phyloP scores from a whole-genome alignment of 2,329 filamentous ascomycete species.

The Rutstroemia sp. region DNA sequence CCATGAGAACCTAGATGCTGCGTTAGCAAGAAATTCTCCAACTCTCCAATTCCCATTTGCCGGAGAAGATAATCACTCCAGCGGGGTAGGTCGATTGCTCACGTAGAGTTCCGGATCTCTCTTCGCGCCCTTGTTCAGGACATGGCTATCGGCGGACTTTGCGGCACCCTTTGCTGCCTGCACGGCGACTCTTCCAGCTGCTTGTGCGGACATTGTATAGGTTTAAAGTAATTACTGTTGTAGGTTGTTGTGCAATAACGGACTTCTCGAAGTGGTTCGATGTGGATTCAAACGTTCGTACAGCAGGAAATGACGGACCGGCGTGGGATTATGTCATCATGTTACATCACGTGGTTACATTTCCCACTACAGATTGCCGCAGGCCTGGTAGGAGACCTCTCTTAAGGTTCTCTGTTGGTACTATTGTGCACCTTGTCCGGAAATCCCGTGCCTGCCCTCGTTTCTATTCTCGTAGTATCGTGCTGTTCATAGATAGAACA shows the following conservation, averaged over 20 bases:
- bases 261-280: slow-evolving; percentile 13
- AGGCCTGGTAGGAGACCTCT: too few relatives aligned
- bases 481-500: too few relatives aligned
- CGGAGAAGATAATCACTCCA: neutral
- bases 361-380: too few relatives aligned
- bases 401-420: too few relatives aligned
- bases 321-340: neutral
- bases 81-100: slow-evolving; percentile 32
- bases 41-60: neutral
- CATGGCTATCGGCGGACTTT: slow-evolving; percentile 38
- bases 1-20: slow-evolving; percentile 66
- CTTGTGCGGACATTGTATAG: slow-evolving; percentile 27
- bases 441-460: too few relatives aligned
- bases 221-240: slow-evolving; percentile 8
- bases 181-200: slow-evolving; percentile 28
- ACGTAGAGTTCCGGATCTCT: slow-evolving; percentile 71
- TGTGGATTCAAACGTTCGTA: neutral
- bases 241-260: slow-evolving; percentile 1
- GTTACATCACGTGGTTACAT: too few relatives aligned
- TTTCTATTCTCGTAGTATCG: too few relatives aligned
- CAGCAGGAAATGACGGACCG: neutral
- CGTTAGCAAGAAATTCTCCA: neutral
- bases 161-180: slow-evolving; percentile 31
- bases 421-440: too few relatives aligned
- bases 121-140: slow-evolving; percentile 55